phyloP scores from a whole-genome alignment of 2,329 filamentous ascomycete species.

The Nothophaeocryptopus gaeumannii region DNA sequence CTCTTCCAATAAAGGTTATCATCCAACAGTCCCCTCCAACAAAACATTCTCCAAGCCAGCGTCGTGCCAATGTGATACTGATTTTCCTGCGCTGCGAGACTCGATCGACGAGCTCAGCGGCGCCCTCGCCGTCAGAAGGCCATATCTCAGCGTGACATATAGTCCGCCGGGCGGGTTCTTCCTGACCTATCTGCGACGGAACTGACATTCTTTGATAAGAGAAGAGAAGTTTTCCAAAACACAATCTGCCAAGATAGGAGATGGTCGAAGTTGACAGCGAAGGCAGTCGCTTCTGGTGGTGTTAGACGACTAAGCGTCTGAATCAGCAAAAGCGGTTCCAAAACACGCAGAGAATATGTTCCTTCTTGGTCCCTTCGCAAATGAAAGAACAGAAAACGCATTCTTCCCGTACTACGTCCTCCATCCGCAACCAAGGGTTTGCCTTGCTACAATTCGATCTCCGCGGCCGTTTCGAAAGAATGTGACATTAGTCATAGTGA shows the following conservation, averaged over 20 bases:
- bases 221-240: slow-evolving; percentile 9
- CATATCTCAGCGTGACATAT: too few relatives aligned
- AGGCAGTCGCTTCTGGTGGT: slow-evolving; percentile 28
- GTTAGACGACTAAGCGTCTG: too few relatives aligned
- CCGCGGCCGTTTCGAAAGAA: not conserved
- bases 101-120: slow-evolving; percentile 1
- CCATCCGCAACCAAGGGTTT: slow-evolving; percentile 1
- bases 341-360: slow-evolving; percentile 5
- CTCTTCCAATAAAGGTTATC: slow-evolving; percentile 8
- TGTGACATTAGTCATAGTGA: slow-evolving; percentile 12
- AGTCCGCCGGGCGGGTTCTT: slow-evolving; percentile 5
- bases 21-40: slow-evolving; percentile 15
- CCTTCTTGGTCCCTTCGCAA: slow-evolving; percentile 10
- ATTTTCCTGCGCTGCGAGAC: slow-evolving; percentile 3
- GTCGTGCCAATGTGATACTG: slow-evolving; percentile 12
- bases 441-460: not conserved
- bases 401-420: slow-evolving; percentile 1
- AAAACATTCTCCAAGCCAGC: slow-evolving; percentile 13
- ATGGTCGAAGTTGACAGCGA: slow-evolving; percentile 15
- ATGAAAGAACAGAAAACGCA: slow-evolving; percentile 8
- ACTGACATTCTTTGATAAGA: slow-evolving; percentile 11
- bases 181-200: slow-evolving; percentile 6
- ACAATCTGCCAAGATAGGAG: slow-evolving; percentile 13
- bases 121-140: slow-evolving; percentile 11
- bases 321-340: too few relatives aligned